These are phyloP conservation scores for Suillus plorans DNA, from an alignment of 768 basidiomycete genomes.

Conservation along the genomic window DNA sequence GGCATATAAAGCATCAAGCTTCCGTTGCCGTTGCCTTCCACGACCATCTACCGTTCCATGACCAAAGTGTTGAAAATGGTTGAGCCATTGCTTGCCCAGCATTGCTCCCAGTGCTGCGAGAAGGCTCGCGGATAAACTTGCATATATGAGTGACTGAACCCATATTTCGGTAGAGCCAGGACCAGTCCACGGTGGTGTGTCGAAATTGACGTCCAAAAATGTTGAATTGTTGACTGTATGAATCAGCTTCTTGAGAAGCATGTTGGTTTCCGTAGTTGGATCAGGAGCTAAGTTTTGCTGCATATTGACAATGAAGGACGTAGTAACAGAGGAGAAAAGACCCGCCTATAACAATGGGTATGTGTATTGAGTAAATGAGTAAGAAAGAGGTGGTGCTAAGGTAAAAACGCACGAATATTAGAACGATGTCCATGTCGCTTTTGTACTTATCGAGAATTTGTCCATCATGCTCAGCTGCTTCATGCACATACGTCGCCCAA, in stretches of 20 bases:
- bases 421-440: conserved; percentile 19
- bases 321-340: conserved; percentile 41
- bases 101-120: conserved; percentile 23
- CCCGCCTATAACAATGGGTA: conserved; percentile 30
- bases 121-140: conserved; percentile 20
- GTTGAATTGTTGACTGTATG: conserved; percentile 13
- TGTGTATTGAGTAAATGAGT: background rate
- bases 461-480: conserved; percentile 19
- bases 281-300: conserved; percentile 34
- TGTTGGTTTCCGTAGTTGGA: conserved; percentile 24
- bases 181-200: conserved; percentile 17
- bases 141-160: conserved; percentile 19
- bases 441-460: conserved; percentile 19
- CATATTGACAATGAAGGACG: conserved; percentile 38
- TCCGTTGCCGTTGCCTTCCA: conserved; percentile 17
- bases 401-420: conserved; percentile 19
- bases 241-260: conserved; percentile 24
- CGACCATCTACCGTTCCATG: conserved; percentile 14
- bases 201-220: conserved; percentile 6
- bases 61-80: conserved; percentile 12
- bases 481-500: conserved; percentile 13
- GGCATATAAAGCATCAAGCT: conserved; percentile 16
- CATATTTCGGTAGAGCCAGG: conserved; percentile 15
- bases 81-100: conserved; percentile 18
- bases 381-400: background rate